These are phyloP conservation scores for Phytophthora fragariaefolia DNA, from an alignment of 352 stramenopile genomes.

Conservation along the genomic window DNA sequence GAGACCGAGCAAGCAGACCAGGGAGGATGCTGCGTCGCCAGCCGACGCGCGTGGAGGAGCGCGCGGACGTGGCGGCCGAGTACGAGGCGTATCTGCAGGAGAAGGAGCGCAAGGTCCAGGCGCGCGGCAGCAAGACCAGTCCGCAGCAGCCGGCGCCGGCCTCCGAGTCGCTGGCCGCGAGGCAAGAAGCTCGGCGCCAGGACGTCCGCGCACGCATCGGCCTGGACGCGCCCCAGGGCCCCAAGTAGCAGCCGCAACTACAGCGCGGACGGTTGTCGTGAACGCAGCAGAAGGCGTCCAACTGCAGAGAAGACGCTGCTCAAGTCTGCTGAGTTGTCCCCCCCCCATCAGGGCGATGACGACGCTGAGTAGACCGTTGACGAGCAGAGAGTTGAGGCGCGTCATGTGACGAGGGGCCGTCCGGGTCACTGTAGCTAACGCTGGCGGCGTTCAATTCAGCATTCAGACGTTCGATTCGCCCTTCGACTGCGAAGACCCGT, in stretches of 20 bases:
- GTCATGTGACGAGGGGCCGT: background rate
- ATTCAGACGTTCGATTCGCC: background rate
- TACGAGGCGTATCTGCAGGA: constrained; percentile 71
- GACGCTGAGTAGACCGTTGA: background rate
- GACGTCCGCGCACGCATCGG: constrained; percentile 45
- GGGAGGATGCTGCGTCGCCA: constrained; percentile 33
- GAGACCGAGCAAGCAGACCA: background rate
- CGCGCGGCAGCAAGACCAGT: constrained; percentile 4
- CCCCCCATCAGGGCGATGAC: background rate
- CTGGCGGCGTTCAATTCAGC: no score
- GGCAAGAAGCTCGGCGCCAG: constrained; percentile 34
- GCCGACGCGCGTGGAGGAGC: constrained; percentile 71
- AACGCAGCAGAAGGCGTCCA: background rate
- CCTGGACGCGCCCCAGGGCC: constrained; percentile 20
- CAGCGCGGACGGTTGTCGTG: background rate
- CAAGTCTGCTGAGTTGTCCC: no score
- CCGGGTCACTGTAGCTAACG: no score
- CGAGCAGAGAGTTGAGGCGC: background rate
- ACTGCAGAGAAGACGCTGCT: no score
- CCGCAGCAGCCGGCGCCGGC: constrained; percentile 4
- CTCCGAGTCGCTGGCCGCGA: constrained; percentile 18
- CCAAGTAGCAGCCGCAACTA: constrained; percentile 4
- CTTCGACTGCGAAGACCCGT: no score
- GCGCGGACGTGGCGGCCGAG: constrained; percentile 71
- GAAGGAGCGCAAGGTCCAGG: constrained; percentile 45